Base-by-base conservation (phyloP, 2,329 filamentous ascomycete species). In the Scytalidium sp. region DNA sequence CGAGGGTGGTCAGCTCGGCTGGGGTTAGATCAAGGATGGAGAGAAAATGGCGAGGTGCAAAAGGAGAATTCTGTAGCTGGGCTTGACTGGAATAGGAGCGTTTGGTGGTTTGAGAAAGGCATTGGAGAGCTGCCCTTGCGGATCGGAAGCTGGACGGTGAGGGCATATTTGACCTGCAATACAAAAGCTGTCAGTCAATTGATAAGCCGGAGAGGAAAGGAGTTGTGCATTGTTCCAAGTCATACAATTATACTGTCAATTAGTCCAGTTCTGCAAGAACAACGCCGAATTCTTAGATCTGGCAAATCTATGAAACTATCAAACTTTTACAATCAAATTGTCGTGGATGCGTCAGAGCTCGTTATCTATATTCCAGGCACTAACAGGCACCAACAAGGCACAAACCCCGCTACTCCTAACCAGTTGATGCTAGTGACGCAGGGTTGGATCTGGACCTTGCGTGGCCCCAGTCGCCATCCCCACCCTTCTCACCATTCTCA, bases 21-120 rank as follows among this genome's bases (percentile, higher is more conserved):
- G 90, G 79, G 1, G 85, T 85, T 51, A 99, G 80, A 65, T 99
- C 92, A 47, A 85, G 84, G 63, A 97, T 96, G 48, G 91, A 95
- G 71, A 97, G 85, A 46, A 99, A 78, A 76, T 97, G 93, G 57
- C 94, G 87, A 44, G 90, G 88, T 19, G 80, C 74, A 62, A 80
- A 80, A 10, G 80, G 76, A 5, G 81, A 59, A 20, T 56, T 56
- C 15, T 41, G 45, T 19, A 56, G 55, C 27, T 47, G 45, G 36
- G 55, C 52, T n/a, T 59, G 50, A 19, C 47, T 50, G 29, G 58
- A 55, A 48, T 61, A 61, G 10, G 46, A 50, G 48, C 58, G 52
- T 46, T 50, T 55, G 52, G 53, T 49, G 42, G 55, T 43, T 51
- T 52, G 57, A 13, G 51, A 48, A 19, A 60, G 45, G 42, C 48